Evolutionary conservation across 441 rosid species (phyloP).

Genomic region (Populus hybrid): DNA sequence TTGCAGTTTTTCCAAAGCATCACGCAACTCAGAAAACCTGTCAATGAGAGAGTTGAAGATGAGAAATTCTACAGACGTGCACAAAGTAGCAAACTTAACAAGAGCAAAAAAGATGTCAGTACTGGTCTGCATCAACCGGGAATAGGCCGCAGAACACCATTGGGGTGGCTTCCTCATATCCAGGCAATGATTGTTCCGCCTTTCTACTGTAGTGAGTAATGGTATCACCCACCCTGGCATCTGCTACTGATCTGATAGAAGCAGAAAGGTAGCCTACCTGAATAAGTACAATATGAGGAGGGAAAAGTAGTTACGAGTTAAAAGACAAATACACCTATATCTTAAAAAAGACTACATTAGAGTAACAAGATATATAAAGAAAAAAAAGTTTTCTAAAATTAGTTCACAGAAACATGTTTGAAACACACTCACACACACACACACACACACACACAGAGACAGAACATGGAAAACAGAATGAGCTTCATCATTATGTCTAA

Average conservation of each 20-base stretch:
- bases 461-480: neutral
- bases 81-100: conserved; percentile 4
- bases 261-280: conserved; percentile 98
- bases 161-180: conserved; percentile 95
- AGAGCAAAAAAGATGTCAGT: conserved; percentile 30
- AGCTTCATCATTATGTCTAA: neutral
- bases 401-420: neutral
- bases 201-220: conserved; percentile 61
- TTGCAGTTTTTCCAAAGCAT: conserved; percentile 93
- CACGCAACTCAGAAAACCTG: conserved; percentile 89
- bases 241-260: conserved; percentile 92
- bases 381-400: neutral
- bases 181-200: conserved; percentile 81
- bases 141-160: conserved; percentile 99
- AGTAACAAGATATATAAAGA: neutral
- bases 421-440: too few relatives aligned
- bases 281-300: conserved; percentile 9
- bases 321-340: neutral
- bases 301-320: neutral
- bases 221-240: conserved; percentile 98
- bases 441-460: too few relatives aligned
- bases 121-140: conserved; percentile 99
- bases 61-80: conserved; percentile 16
- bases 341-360: neutral
- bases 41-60: conserved; percentile 25